phyloP scores from a whole-genome alignment of 257 asterid species.

The Plantago elongata region DNA sequence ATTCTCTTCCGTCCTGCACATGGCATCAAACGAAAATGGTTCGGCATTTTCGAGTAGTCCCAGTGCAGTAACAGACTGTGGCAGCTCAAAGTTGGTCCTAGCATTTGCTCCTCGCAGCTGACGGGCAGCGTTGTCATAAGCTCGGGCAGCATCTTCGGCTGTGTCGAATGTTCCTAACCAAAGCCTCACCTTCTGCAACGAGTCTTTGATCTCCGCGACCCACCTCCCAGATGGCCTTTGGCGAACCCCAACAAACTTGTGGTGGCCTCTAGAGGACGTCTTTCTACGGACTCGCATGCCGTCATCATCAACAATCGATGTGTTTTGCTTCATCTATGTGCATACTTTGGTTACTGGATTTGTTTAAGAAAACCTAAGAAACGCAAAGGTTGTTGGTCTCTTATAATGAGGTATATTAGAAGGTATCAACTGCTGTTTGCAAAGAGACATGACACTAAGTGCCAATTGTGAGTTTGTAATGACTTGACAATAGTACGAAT shows the following conservation, averaged over 20 bases:
- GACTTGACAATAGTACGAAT: background rate
- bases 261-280: slow-evolving; percentile 64
- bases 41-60: slow-evolving; percentile 23
- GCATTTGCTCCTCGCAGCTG: slow-evolving; percentile 64
- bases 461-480: slow-evolving; percentile 21
- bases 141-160: slow-evolving; percentile 78
- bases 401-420: slow-evolving; percentile 25
- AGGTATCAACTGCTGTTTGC: slow-evolving; percentile 20
- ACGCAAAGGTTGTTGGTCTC: slow-evolving; percentile 3
- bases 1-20: slow-evolving; percentile 63
- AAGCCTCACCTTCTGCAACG: slow-evolving; percentile 67
- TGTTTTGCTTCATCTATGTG: slow-evolving; percentile 34
- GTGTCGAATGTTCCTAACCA: slow-evolving; percentile 88
- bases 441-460: slow-evolving; percentile 24
- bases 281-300: slow-evolving; percentile 36
- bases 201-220: slow-evolving; percentile 90
- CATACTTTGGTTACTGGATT: background rate
- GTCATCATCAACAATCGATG: slow-evolving; percentile 21
- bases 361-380: slow-evolving; percentile 2
- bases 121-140: slow-evolving; percentile 75
- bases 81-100: slow-evolving; percentile 67
- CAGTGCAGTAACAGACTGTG: slow-evolving; percentile 16
- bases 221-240: slow-evolving; percentile 85
- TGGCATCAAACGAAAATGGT: slow-evolving; percentile 67
- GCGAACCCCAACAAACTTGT: slow-evolving; percentile 69